Conservation (phyloP, 805 yeast genomes). For the Barnettozyma pratensis region DNA sequence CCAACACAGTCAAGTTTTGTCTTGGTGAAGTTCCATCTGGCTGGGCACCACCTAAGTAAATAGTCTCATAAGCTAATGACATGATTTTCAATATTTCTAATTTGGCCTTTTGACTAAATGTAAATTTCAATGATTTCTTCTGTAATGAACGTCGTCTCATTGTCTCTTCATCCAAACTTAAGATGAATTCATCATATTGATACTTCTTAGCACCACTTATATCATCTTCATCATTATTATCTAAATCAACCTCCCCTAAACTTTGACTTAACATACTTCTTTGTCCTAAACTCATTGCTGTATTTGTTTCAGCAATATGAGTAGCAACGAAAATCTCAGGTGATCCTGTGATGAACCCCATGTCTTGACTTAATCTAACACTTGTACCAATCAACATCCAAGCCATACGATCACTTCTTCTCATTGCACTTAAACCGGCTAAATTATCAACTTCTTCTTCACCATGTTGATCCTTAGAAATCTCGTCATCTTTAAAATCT, state of each 20-base stretch:
- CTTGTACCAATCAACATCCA: constrained; percentile 93
- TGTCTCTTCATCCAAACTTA: constrained; percentile 26
- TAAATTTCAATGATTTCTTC: constrained; percentile 42
- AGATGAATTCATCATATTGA: constrained; percentile 27
- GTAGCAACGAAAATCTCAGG: constrained; percentile 76
- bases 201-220: constrained; percentile 22
- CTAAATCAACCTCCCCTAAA: constrained; percentile 59
- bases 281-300: constrained; percentile 77
- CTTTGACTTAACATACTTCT: constrained; percentile 74
- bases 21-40: constrained; percentile 46
- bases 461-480: constrained; percentile 4
- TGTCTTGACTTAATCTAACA: constrained; percentile 79
- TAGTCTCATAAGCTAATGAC: constrained; percentile 76
- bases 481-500: constrained; percentile 26
- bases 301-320: constrained; percentile 75
- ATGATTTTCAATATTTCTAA: constrained; percentile 74
- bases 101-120: constrained; percentile 65
- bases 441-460: constrained; percentile 25
- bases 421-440: constrained; percentile 79
- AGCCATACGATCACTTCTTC: constrained; percentile 84
- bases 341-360: constrained; percentile 71
- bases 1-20: constrained; percentile 66
- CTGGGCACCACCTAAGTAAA: constrained; percentile 53
- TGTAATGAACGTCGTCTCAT: constrained; percentile 22
- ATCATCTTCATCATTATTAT: constrained; percentile 32